Conservation (phyloP, 495 filamentous ascomycete genomes). For the Penicillium daleae region DNA sequence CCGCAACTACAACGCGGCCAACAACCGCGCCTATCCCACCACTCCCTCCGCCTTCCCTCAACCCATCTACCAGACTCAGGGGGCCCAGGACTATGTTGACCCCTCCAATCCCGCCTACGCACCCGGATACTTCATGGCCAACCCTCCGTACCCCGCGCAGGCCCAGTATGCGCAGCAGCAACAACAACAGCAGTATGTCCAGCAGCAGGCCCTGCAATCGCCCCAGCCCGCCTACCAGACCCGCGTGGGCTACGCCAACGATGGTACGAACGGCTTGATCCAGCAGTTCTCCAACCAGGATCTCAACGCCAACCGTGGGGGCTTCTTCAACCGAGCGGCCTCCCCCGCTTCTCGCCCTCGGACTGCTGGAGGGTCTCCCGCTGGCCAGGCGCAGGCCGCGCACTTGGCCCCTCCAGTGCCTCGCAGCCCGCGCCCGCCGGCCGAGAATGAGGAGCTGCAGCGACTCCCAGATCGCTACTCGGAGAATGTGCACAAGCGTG, state of each 20-base stretch:
- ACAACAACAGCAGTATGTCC: slow-evolving; percentile 65
- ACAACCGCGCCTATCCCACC: slow-evolving; percentile 88
- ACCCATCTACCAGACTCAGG: slow-evolving; percentile 73
- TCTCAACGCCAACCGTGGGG: slow-evolving; percentile 69
- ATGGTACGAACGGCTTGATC: slow-evolving; percentile 78
- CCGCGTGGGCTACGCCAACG: slow-evolving; percentile 55
- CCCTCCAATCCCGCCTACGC: slow-evolving; percentile 53
- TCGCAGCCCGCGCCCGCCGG: slow-evolving; percentile 45
- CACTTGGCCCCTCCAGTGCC: slow-evolving; percentile 70
- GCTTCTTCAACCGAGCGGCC: slow-evolving; percentile 70
- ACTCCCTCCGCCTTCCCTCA: slow-evolving; percentile 97
- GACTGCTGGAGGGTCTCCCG: slow-evolving; percentile 65
- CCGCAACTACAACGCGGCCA: slow-evolving; percentile 65
- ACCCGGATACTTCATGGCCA: slow-evolving; percentile 69
- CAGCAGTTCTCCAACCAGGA: slow-evolving; percentile 99
- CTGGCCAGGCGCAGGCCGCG: slow-evolving; percentile 62
- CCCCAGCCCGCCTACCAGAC: slow-evolving; percentile 55
- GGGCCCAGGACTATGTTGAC: slow-evolving; percentile 57
- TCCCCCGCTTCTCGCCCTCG: slow-evolving; percentile 76
- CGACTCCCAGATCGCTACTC: slow-evolving; percentile 78
- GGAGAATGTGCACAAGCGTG: slow-evolving; percentile 77
- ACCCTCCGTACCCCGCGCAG: slow-evolving; percentile 60
- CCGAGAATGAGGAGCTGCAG: slow-evolving; percentile 59
- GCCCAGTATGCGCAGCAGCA: slow-evolving; percentile 48
- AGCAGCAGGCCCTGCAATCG: slow-evolving; percentile 52